A percentile compares a stretch with the other conserved stretches of the same genome.
Evolutionary conservation across 169 alveolate genomes (phyloP).

Genomic region (Perkinsus marinus): DNA sequence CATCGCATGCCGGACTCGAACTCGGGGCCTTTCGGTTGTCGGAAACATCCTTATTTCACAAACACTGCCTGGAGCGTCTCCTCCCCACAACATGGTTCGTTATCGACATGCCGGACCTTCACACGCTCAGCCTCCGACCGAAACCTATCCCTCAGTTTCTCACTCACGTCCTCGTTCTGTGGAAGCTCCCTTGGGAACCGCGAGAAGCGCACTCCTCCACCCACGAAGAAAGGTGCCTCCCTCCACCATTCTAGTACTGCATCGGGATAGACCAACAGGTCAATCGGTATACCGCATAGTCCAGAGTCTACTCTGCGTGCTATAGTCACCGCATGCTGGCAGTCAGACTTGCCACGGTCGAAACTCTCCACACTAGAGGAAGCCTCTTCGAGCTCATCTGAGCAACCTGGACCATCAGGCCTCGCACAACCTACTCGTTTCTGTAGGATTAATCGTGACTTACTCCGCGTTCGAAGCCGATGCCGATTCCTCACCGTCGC

Average conservation of each 20-base stretch:
- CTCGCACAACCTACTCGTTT: not conserved
- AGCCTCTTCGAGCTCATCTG: not conserved
- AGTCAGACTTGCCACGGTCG: not conserved
- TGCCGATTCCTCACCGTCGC: not conserved
- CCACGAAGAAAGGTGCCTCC: not conserved
- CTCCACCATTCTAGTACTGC: not conserved
- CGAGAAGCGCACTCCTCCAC: not conserved
- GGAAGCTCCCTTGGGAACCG: not conserved
- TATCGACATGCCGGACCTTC: not conserved
- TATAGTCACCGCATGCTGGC: not conserved
- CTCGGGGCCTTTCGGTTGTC: not conserved
- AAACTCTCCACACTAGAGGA: not conserved
- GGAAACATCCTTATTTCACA: not conserved
- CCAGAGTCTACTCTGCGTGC: not conserved
- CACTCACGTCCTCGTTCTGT: not conserved
- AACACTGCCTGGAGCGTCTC: not conserved
- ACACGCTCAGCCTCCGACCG: not conserved
- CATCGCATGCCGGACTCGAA: not conserved
- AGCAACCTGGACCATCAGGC: too few relatives aligned
- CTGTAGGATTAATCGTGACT: not conserved
- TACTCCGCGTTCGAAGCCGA: not conserved
- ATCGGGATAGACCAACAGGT: not conserved
- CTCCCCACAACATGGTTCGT: not conserved
- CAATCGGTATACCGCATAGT: not conserved
- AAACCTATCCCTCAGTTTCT: not conserved